phyloP scores from a whole-genome alignment of 2,329 filamentous ascomycete genomes.

The Diaporthe velutina region DNA sequence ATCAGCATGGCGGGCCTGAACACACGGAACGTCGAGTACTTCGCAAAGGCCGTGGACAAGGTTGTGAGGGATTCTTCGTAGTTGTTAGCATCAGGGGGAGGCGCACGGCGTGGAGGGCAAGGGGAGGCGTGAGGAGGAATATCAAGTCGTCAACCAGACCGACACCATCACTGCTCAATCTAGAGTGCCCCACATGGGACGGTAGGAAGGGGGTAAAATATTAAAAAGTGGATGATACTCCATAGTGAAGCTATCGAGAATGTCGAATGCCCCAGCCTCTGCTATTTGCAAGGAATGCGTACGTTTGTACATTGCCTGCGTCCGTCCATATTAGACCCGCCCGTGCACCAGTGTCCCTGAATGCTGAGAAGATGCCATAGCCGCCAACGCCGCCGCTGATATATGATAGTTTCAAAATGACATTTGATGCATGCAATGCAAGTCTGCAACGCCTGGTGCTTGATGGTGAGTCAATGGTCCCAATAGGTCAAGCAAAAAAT shows the following conservation, averaged over 20 bases:
- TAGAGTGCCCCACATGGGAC: neutral
- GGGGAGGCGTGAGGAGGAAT: neutral
- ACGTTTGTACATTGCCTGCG: conserved; percentile 5
- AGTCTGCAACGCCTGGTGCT: neutral
- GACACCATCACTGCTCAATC: neutral
- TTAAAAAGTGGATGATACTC: neutral
- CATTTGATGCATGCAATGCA: neutral
- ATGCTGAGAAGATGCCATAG: conserved; percentile 15
- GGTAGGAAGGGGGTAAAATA: no score
- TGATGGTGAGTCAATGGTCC: neutral
- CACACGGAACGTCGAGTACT: conserved; percentile 90
- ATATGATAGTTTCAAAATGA: conserved; percentile 10
- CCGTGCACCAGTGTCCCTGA: neutral
- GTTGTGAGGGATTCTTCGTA: conserved; percentile 72
- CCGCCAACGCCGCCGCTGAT: conserved; percentile 21
- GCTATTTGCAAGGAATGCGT: conserved; percentile 14
- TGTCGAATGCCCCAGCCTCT: neutral
- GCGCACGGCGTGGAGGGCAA: neutral
- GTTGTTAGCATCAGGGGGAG: neutral
- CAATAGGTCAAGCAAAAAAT: neutral
- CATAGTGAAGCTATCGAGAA: neutral
- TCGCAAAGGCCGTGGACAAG: conserved; percentile 89
- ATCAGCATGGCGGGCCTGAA: conserved; percentile 99
- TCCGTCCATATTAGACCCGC: neutral
- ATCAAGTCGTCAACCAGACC: neutral